Base-by-base conservation (phyloP, 1,139 yeast species). In the Taphrina flavorubra region DNA sequence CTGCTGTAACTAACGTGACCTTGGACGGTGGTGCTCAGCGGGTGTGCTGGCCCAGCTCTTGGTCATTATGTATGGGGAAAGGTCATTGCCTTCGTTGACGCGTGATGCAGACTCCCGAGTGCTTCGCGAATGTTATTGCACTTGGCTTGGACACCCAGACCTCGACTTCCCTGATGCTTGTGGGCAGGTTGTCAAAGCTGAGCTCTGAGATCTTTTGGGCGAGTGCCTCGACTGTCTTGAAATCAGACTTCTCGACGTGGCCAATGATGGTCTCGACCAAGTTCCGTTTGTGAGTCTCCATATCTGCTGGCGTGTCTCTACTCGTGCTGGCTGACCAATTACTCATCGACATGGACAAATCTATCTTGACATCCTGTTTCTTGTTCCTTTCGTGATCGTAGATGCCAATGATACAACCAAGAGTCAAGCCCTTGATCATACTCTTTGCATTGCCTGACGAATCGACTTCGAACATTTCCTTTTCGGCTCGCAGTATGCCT, bases 191-290 rank as follows among this genome's bases (percentile, higher is more conserved):
- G 14, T 44, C 53, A 25, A 58, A 44, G 44, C 62, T 31, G 62
- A 58, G 18, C 16, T 58, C 62, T 14, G 51, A 44, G 11, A 58
- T 46, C 14, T 37, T 31, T n/a, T 58, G 51, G 7, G 67, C 67
- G 13, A 63, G 55, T 6, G 67, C 60, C 39, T 63, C 67, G 46
- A 63, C 67, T 20, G 67, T 63, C 25, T 46, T 44, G 55, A 44
- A 55, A 36, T 16, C 36, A 20, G 61, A 53, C 16, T 16, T 11
- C 11, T 63, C 67, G 31, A 63, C 67, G 20, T 42, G 13, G 39
- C 7, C 16, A 13, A 37, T 18, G 46, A 63, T 37, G 11, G 34
- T 16, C 31, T 63, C 67, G 11, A 63, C 39, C 55, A 25, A 14
- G 13, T 6, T 16, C 5, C 67, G 60, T 47, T 31, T 20, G 31